phyloP scores from a whole-genome alignment of 768 basidiomycete species.

The Paxillus involutus region DNA sequence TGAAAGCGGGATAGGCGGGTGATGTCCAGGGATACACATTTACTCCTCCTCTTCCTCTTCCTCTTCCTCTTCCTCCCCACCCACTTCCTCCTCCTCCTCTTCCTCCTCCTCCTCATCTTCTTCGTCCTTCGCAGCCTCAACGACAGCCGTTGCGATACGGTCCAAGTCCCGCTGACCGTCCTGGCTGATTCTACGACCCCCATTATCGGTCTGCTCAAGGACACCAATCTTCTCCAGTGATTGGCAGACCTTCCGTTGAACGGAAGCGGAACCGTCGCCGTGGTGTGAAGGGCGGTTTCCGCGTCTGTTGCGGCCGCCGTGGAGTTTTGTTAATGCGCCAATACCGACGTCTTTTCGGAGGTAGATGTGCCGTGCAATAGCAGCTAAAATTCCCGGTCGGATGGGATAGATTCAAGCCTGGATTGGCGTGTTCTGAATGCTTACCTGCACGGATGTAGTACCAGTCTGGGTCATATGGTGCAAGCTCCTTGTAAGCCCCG shows the following conservation, averaged over 20 bases:
- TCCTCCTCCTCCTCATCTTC: conserved; percentile 77
- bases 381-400: conserved; percentile 52
- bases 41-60: conserved; percentile 55
- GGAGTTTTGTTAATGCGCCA: conserved; percentile 91
- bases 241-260: conserved; percentile 96
- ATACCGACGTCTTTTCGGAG: conserved; percentile 97
- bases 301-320: conserved; percentile 93
- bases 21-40: conserved; percentile 15
- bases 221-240: conserved; percentile 99
- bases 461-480: conserved; percentile 99
- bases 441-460: conserved; percentile 97
- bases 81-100: conserved; percentile 64
- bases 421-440: conserved; percentile 25
- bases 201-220: conserved; percentile 89
- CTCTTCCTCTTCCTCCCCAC: conserved; percentile 66
- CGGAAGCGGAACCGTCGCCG: conserved; percentile 77
- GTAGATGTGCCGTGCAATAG: conserved; percentile 98
- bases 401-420: neutral
- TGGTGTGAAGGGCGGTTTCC: conserved; percentile 98
- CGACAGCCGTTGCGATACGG: conserved; percentile 88
- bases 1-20: conserved; percentile 15
- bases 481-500: conserved; percentile 95
- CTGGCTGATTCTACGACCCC: conserved; percentile 94
- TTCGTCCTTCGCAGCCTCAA: conserved; percentile 73
- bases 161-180: conserved; percentile 96